These are phyloP conservation scores for Neospora caninum DNA, from an alignment of 169 alveolate species.

Conservation along the genomic window DNA sequence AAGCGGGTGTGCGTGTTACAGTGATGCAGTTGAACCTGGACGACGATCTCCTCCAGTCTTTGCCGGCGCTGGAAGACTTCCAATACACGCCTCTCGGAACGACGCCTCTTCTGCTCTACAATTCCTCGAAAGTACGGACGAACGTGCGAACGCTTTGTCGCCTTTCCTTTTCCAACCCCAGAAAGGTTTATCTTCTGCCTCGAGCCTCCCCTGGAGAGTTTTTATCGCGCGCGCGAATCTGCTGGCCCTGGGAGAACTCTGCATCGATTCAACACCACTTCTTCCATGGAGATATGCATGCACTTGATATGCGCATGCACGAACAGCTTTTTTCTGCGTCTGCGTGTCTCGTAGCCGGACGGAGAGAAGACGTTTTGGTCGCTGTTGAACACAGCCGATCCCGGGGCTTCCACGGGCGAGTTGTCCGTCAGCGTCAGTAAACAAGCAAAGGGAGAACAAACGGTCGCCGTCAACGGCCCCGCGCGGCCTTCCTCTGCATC, in stretches of 20 bases:
- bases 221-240: too few relatives aligned
- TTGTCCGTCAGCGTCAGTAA: neutral
- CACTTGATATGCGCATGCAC: too few relatives aligned
- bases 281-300: too few relatives aligned
- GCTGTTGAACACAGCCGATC: slow-evolving; percentile 7
- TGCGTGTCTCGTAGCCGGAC: neutral
- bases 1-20: slow-evolving; percentile 11
- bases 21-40: slow-evolving; percentile 26
- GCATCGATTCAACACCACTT: too few relatives aligned
- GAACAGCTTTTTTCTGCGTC: neutral
- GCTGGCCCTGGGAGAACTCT: too few relatives aligned
- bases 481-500: too few relatives aligned
- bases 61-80: slow-evolving; percentile 32
- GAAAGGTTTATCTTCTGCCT: too few relatives aligned
- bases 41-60: neutral
- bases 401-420: slow-evolving; percentile 39
- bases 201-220: neutral
- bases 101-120: slow-evolving; percentile 38
- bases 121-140: neutral
- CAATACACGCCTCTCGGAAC: slow-evolving; percentile 6
- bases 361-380: slow-evolving; percentile 30
- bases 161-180: neutral
- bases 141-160: neutral
- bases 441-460: neutral
- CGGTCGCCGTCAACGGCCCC: too few relatives aligned